These are phyloP conservation scores for Sphagnum magellanicum DNA, from an alignment of 228 moss, liverwort and hornwort genomes.

Conservation along the genomic window DNA sequence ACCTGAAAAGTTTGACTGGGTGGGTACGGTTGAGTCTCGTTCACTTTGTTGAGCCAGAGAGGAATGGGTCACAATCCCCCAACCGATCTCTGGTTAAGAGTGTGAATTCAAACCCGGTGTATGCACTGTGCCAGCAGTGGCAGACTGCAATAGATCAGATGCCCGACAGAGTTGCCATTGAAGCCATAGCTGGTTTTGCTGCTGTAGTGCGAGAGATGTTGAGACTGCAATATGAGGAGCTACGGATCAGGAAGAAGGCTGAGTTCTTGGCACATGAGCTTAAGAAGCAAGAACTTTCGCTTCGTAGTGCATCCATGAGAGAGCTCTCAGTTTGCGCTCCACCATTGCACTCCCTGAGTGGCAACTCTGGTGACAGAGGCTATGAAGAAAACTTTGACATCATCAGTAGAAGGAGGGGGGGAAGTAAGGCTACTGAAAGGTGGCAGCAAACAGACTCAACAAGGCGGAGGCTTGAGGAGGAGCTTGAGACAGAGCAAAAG, in stretches of 20 bases:
- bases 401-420: slow-evolving; percentile 8
- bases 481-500: slow-evolving; percentile 31
- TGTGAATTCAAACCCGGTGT: slow-evolving; percentile 35
- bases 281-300: slow-evolving; percentile 30
- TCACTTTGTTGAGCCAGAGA: slow-evolving; percentile 36
- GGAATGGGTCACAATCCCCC: slow-evolving; percentile 28
- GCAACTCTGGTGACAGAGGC: slow-evolving; percentile 37
- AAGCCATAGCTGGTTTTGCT: slow-evolving; percentile 59
- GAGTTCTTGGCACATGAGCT: slow-evolving; percentile 32
- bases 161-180: slow-evolving; percentile 51
- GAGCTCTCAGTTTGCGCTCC: slow-evolving; percentile 15
- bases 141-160: slow-evolving; percentile 56
- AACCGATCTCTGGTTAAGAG: slow-evolving; percentile 15
- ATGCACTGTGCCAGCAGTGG: slow-evolving; percentile 59
- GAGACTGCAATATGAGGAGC: slow-evolving; percentile 63
- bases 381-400: slow-evolving; percentile 21
- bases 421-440: slow-evolving; percentile 29
- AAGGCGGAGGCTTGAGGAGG: slow-evolving; percentile 35
- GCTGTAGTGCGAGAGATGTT: slow-evolving; percentile 64
- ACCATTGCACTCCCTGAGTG: slow-evolving; percentile 16
- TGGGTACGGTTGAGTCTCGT: slow-evolving; percentile 68
- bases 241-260: slow-evolving; percentile 40
- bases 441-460: slow-evolving; percentile 32
- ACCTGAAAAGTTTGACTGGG: slow-evolving; percentile 49
- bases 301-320: slow-evolving; percentile 25